These are phyloP conservation scores for Paradendryphiella salina DNA, from an alignment of 2,329 filamentous ascomycete genomes.

Conservation along the genomic window DNA sequence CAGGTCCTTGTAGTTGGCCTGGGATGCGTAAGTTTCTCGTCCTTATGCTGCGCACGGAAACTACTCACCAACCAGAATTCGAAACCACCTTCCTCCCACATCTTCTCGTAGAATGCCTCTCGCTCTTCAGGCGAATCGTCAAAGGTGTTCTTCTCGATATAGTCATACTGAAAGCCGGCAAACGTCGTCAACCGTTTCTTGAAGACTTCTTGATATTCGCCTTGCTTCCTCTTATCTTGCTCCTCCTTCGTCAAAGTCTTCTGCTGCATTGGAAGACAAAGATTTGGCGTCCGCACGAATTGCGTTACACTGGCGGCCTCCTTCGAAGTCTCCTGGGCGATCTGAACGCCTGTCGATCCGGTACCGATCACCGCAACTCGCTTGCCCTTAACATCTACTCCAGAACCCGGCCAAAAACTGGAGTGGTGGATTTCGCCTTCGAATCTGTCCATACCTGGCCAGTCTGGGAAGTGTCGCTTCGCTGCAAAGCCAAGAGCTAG, in stretches of 20 bases:
- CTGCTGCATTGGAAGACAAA: conserved; percentile 65
- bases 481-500: conserved; percentile 62
- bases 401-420: conserved; percentile 62
- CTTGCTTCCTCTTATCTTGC: conserved; percentile 52
- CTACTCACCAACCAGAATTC: conserved; percentile 51
- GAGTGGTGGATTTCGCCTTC: conserved; percentile 63
- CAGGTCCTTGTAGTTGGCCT: conserved; percentile 46
- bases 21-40: neutral
- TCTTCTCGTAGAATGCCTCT: conserved; percentile 50
- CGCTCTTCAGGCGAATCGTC: conserved; percentile 50
- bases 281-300: conserved; percentile 69
- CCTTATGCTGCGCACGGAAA: conserved; percentile 13
- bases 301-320: conserved; percentile 58
- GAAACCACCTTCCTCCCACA: conserved; percentile 48
- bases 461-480: conserved; percentile 64
- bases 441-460: conserved; percentile 63
- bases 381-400: conserved; percentile 62
- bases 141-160: conserved; percentile 58
- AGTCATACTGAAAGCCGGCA: conserved; percentile 63
- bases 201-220: conserved; percentile 55
- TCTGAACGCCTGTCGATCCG: conserved; percentile 66
- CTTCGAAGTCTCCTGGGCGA: conserved; percentile 63
- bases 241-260: conserved; percentile 54
- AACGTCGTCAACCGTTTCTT: conserved; percentile 57
- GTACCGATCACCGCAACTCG: conserved; percentile 66